Conservation (phyloP, 345 rosid species). For the Tarenaya hassleriana region DNA sequence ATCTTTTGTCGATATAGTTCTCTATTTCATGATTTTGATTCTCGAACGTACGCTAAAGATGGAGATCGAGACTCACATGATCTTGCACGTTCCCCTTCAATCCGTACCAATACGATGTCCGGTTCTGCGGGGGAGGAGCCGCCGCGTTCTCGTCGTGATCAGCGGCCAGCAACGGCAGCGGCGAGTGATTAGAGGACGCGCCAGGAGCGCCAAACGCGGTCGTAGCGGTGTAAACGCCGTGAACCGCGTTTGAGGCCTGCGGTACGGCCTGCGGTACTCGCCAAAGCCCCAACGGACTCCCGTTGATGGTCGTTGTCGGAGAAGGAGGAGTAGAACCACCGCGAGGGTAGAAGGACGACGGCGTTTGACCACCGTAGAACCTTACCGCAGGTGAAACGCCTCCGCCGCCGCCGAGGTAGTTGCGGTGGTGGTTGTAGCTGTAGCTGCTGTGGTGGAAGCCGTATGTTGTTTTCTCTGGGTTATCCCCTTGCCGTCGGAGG, state of each 20-base stretch:
- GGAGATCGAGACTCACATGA: conserved; percentile 37
- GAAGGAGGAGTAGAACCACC: background rate
- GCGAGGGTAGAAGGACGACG: background rate
- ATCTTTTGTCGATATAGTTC: too few species aligned
- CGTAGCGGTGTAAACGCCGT: conserved; percentile 20
- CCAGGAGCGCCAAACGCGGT: conserved; percentile 8
- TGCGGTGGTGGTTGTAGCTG: background rate
- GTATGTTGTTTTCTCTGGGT: too few species aligned
- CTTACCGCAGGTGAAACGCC: conserved; percentile 10
- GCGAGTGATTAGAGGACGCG: conserved; percentile 12
- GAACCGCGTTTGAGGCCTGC: conserved; percentile 13
- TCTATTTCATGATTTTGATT: too few species aligned
- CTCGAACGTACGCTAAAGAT: conserved; percentile 17
- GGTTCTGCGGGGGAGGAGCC: conserved; percentile 17
- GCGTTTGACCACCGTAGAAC: conserved; percentile 11
- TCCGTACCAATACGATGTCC: conserved; percentile 19
- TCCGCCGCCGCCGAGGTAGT: background rate
- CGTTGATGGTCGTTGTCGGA: conserved; percentile 17
- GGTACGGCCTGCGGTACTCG: conserved; percentile 12
- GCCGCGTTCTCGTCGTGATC: conserved; percentile 15
- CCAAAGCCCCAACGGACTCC: conserved; percentile 21
- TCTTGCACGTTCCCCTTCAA: conserved; percentile 23
- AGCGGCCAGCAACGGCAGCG: conserved; percentile 8
- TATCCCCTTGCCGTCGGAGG: conserved; percentile 21
- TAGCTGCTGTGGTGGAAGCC: too few species aligned